Evolutionary conservation across 2,329 filamentous ascomycete genomes (phyloP).

Genomic region (Penicillium freii): DNA sequence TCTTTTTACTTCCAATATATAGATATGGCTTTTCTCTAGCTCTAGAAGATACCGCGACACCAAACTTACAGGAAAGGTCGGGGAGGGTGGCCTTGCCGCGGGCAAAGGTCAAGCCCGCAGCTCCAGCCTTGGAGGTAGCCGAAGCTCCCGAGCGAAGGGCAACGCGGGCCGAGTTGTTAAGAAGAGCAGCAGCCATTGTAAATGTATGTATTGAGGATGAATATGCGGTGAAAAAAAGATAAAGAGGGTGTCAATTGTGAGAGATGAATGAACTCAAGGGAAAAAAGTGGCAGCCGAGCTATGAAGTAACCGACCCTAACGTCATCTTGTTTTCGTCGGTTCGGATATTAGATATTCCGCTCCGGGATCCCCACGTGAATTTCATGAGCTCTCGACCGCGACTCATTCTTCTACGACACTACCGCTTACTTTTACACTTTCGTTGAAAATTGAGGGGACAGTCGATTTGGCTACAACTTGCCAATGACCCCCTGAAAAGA

Average conservation of each 20-base stretch:
- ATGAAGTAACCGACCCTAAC: conserved; percentile 29
- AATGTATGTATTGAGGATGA: conserved; percentile 4
- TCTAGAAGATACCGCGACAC: background rate
- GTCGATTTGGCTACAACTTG: background rate
- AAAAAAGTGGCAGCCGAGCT: conserved; percentile 15
- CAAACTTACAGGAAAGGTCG: conserved; percentile 71
- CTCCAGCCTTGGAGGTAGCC: conserved; percentile 54
- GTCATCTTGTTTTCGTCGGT: conserved; percentile 28
- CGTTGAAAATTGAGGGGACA: background rate
- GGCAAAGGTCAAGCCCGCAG: conserved; percentile 72
- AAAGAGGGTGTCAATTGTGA: conserved; percentile 10
- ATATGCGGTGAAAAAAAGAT: background rate
- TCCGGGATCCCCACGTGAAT: conserved; percentile 22
- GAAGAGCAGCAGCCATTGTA: conserved; percentile 71
- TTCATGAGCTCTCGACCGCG: conserved; percentile 13
- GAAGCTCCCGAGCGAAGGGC: conserved; percentile 66
- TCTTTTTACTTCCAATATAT: background rate
- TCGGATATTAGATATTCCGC: conserved; percentile 17
- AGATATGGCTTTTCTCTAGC: background rate
- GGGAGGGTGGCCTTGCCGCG: conserved; percentile 91
- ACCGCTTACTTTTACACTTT: background rate
- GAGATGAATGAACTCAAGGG: conserved; percentile 2
- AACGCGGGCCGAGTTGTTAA: conserved; percentile 70
- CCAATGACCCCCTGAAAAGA: conserved; percentile 15
- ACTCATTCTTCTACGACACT: background rate